These are phyloP conservation scores for Mucor irregularis DNA, from an alignment of 371 early-diverging fungal species.

Conservation along the genomic window DNA sequence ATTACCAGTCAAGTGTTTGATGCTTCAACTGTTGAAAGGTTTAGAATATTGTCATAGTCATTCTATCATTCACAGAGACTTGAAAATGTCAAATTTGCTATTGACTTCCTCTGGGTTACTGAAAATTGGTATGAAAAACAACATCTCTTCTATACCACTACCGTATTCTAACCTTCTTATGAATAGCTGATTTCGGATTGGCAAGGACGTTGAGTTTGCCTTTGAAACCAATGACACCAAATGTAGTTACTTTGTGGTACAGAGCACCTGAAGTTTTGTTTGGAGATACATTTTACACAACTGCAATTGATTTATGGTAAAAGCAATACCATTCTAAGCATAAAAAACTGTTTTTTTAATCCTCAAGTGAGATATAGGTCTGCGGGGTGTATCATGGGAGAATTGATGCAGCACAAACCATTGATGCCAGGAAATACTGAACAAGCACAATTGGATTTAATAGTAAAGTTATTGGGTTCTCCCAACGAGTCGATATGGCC, in stretches of 20 bases:
- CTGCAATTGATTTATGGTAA: conserved; percentile 94
- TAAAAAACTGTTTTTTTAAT: too few relatives aligned
- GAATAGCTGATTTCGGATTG: conserved; percentile 88
- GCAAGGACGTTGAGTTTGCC: conserved; percentile 75
- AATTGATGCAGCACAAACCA: conserved; percentile 71
- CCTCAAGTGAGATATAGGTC: too few relatives aligned
- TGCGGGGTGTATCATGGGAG: conserved; percentile 87
- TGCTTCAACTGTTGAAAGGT: conserved; percentile 78
- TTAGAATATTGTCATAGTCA: conserved; percentile 77
- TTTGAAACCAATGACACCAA: conserved; percentile 80
- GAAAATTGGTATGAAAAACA: conserved; percentile 58
- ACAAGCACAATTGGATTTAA: conserved; percentile 71
- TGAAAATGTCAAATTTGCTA: conserved; percentile 86
- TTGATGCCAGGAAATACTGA: conserved; percentile 88
- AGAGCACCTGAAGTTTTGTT: conserved; percentile 91
- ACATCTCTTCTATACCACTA: too few relatives aligned
- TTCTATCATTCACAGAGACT: conserved; percentile 79
- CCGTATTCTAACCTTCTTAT: background rate
- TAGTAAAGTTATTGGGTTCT: conserved; percentile 76
- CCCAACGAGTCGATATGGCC: conserved; percentile 85
- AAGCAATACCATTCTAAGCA: too few relatives aligned
- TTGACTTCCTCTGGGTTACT: conserved; percentile 73
- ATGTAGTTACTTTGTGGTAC: conserved; percentile 97
- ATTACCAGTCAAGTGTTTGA: conserved; percentile 73
- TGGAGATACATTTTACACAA: conserved; percentile 78